Evolutionary conservation across 768 basidiomycete species (phyloP), one percentile per base, ranked within the genome.

Genomic region (Lanmaoa pseudosensibilis): DNA sequence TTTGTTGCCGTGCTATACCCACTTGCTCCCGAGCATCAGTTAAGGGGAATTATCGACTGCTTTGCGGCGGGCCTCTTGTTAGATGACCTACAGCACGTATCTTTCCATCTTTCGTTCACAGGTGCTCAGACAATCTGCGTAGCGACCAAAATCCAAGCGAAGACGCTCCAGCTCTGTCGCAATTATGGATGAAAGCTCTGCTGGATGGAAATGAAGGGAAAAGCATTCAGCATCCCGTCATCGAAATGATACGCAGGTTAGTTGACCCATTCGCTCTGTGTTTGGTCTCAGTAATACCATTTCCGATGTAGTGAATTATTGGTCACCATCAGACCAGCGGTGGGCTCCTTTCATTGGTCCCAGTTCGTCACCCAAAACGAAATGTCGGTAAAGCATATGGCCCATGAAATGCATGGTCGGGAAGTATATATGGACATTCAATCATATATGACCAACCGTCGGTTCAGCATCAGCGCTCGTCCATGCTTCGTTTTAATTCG

Each of bases 311-410:
- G 62, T 8, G 50, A 57, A 33, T 40, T 60, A 39, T 23, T 54
- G 36, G 34, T 39, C 32, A 18, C 18, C 16, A 49, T 52, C 39
- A 64, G 51, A 23, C 40, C 44, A 8, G 48, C 34, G 15, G 25
- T 58, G 5, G 47, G 55, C 19, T 55, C 62, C 10, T 58, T 55
- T 21, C 60, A 61, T 15, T 58, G 48, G 53, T 51, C 62, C 13
- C 50, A 54, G 37, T 58, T 60, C 23, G 37, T 63, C 13, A 11
- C 38, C 16, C 16, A 25, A 12, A 54, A 48, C 44, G 33, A 46
- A 11, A 46, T 45, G 4, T 46, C 52, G 25, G 32, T 56, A 7
- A 57, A 34, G 36, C 38, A 50, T n/a, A 46, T 44, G 16, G 15
- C 52, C 19, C 54, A 52, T 40, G 59, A 63, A 46, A 49, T 44